These are phyloP conservation scores for Quercus lobata DNA, from an alignment of 331 rosid species.

Conservation along the genomic window DNA sequence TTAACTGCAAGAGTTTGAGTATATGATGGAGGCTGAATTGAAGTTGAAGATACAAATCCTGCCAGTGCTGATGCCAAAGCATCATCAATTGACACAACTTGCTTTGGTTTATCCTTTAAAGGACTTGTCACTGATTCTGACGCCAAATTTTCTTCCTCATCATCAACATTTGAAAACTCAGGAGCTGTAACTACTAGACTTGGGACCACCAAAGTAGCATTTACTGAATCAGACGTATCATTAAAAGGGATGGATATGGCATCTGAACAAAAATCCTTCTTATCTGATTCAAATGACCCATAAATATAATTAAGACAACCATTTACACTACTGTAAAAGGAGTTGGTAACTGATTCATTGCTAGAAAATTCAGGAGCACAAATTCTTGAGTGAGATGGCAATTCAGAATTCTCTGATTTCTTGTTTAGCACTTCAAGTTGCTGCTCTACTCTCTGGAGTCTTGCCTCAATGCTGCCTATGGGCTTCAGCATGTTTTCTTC, in stretches of 20 bases:
- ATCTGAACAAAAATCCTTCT: conserved; percentile 36
- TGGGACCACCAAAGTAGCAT: conserved; percentile 44
- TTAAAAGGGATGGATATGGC: conserved; percentile 22
- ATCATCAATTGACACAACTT: conserved; percentile 55
- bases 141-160: conserved; percentile 40
- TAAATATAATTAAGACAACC: conserved; percentile 16
- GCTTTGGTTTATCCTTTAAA: conserved; percentile 38
- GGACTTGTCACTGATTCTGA: conserved; percentile 21
- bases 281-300: conserved; percentile 38
- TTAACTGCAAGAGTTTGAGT: conserved; percentile 32
- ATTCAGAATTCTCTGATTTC: conserved; percentile 41
- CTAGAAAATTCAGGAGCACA: conserved; percentile 59
- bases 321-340: conserved; percentile 29
- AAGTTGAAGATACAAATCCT: conserved; percentile 48
- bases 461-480: conserved; percentile 66
- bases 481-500: conserved; percentile 85
- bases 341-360: conserved; percentile 45
- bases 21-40: conserved; percentile 36
- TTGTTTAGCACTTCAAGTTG: conserved; percentile 61
- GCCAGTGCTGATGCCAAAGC: conserved; percentile 85
- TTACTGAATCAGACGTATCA: conserved; percentile 31
- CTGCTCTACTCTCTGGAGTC: conserved; percentile 85
- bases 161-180: conserved; percentile 62
- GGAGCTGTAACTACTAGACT: conserved; percentile 83
- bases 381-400: conserved; percentile 42